phyloP scores from a whole-genome alignment of 768 basidiomycete genomes.

The Hygrophoropsis aurantiaca region DNA sequence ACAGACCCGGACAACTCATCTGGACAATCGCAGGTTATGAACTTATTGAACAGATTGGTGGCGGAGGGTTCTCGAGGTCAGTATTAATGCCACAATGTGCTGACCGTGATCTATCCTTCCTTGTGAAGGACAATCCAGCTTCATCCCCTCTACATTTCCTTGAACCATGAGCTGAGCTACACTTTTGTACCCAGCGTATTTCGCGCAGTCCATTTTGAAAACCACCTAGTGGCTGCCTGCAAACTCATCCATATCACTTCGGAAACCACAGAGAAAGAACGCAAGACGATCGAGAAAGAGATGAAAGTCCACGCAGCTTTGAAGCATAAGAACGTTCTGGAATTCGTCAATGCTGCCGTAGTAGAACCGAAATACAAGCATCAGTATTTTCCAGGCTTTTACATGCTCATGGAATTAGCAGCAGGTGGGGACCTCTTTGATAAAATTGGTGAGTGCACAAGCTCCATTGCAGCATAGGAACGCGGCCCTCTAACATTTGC shows the following conservation, averaged over 20 bases:
- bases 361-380: constrained; percentile 63
- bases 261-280: constrained; percentile 61
- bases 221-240: constrained; percentile 78
- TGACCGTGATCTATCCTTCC: background rate
- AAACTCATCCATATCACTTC: constrained; percentile 73
- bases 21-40: constrained; percentile 54
- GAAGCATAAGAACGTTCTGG: constrained; percentile 78
- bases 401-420: constrained; percentile 91
- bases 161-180: background rate
- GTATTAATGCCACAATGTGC: constrained; percentile 29
- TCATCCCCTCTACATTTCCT: background rate
- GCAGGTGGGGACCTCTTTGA: constrained; percentile 96
- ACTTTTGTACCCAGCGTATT: constrained; percentile 59
- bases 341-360: constrained; percentile 76
- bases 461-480: background rate
- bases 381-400: constrained; percentile 75
- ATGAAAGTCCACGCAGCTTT: constrained; percentile 84
- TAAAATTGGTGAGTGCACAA: constrained; percentile 78
- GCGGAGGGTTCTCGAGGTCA: constrained; percentile 86
- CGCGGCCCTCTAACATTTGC: background rate
- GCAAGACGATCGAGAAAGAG: constrained; percentile 87
- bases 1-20: background rate
- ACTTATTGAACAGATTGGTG: constrained; percentile 75
- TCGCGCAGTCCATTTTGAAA: constrained; percentile 69
- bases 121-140: background rate